Conservation (phyloP, 2,329 filamentous ascomycete genomes). For the Aspergillus bombycis region DNA sequence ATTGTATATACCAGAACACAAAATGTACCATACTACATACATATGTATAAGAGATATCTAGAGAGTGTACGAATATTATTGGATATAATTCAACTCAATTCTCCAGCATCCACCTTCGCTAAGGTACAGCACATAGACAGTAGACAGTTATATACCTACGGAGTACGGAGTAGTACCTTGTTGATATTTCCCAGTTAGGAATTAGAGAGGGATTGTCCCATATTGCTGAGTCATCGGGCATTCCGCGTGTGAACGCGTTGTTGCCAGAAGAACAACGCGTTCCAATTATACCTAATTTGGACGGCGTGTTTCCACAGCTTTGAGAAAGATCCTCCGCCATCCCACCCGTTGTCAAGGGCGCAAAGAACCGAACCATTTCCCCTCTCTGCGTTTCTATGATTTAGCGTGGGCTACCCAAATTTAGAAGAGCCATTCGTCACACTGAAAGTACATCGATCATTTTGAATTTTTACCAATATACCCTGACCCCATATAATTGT, state of each 20-base stretch:
- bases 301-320: conserved; percentile 23
- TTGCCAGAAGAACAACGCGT: conserved; percentile 25
- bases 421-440: background rate
- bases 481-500: conserved; percentile 6
- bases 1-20: conserved; percentile 11
- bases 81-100: background rate
- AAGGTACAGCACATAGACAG: background rate
- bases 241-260: conserved; percentile 17
- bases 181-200: background rate
- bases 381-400: background rate
- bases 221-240: conserved; percentile 7
- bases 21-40: conserved; percentile 8
- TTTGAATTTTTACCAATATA: conserved; percentile 12
- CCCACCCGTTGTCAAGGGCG: conserved; percentile 19
- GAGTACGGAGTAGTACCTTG: background rate
- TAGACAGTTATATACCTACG: too few relatives aligned
- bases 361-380: conserved; percentile 15
- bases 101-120: background rate
- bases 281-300: conserved; percentile 40
- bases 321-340: conserved; percentile 27
- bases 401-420: background rate
- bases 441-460: conserved; percentile 16
- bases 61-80: conserved; percentile 3
- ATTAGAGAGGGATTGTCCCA: background rate
- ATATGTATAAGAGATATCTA: conserved; percentile 4